Base-by-base conservation (phyloP, 2,329 filamentous ascomycete species). In the Chalaropsis thielavioides region DNA sequence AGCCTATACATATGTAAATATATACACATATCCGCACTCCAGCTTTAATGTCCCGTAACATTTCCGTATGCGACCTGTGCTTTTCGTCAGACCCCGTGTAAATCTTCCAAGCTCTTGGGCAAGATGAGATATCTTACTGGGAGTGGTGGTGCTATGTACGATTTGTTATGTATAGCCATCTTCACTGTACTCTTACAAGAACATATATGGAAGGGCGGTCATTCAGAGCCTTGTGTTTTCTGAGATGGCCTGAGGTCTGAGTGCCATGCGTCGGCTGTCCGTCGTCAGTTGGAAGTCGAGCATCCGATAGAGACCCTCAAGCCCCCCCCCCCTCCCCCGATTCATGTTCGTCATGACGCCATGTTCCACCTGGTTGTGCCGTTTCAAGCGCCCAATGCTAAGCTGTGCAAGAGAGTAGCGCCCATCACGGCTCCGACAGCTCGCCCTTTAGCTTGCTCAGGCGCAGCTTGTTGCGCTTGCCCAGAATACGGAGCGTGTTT, bases 401-500 rank as follows among this genome's bases (percentile, higher is more conserved):
- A 54, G 24, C 49, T 31, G n/a, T 54, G 6, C 19, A 15, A 19
- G 22, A 24, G 19, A 13, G 24, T 19, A 22, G 24, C 15, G 19
- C 13, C 3, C 49, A 27, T 54, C 49, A 54, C 15, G 49, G 49
- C 49, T 54, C 19, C 19, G 49, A 19, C 11, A 13, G 11, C 63
- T 64, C 63, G 3, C 41, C 59, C n/a, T 62, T 65, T 70, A 90
- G 72, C 38, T 75, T 78, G 61, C 80, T 82, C 68, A 87, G 72
- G 15, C 88, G 76, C 70, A 79, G 69, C 75, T 85, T 79, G 72
- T 92, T 91, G 71, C 88, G 77, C 78, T 83, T 86, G 10, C 83
- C 82, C 69, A 92, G 71, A 60, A 90, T 75, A 58, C 84, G 78
- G 72, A 90, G 69, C 44, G 87, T 89, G 70, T 84, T 88, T 72